Base-by-base conservation (phyloP, 106 monocot genomes). In the Platanthera zijinensis region DNA sequence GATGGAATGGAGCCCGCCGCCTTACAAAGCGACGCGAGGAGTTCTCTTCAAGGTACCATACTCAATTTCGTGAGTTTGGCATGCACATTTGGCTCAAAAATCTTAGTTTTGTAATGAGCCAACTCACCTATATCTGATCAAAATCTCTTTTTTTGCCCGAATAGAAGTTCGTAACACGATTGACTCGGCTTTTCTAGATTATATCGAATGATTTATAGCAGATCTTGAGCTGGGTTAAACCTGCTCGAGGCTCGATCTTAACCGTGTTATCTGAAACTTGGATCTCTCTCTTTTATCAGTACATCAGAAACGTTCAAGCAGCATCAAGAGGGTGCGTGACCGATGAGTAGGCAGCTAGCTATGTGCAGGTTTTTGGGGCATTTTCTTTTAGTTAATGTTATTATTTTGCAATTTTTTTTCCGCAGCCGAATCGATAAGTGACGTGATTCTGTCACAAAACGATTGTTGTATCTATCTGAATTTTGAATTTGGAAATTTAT, bases 261-360 rank as follows among this genome's bases (percentile, higher is more conserved):
- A 1, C 17, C 39, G 12, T 75, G 12, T 57, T 12, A 54, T 28
- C 57, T 70, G 46, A 72, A 12, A 25, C 7, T 25, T 13, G 5
- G 32, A 78, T 28, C 5, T 77, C 61, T 12, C 53, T 17, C 30
- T 25, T 68, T 25, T 68, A 57, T 74, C 89, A 99, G 99, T 99
- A 99, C 75, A 94, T 94, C 64, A 94, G 89, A 83, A 90, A 84
- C 57, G 99, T 99, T 48, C 85, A 88, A 80, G 45, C 94, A 39
- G 99, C 94, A 8, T 94, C 99, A n/a, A 78, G 69, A 48, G 99
- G 99, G 28, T 99, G 99, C 52, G 99, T 99, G n/a, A 99, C 99
- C 2, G 99, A 99, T 59, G 99, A 99, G 69, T 92, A 84, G 80
- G 50, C 48, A 62, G 30, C 59, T 59, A 4, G 7, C n/a, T 59